Evolutionary conservation across 495 filamentous ascomycete genomes (phyloP).

Genomic region (Penicillium lagena): DNA sequence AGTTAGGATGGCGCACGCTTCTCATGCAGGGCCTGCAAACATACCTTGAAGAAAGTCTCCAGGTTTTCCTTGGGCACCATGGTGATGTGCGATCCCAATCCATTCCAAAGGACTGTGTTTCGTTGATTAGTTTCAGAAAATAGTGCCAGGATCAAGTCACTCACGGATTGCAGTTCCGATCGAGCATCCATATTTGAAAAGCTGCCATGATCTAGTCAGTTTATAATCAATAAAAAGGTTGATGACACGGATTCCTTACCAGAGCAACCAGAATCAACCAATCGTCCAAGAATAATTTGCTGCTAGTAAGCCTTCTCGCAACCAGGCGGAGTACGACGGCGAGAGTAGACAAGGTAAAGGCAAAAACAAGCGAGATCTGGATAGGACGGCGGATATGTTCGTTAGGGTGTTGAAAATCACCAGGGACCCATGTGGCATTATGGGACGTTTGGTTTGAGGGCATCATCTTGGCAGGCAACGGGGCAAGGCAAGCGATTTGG

Average conservation of each 20-base stretch:
- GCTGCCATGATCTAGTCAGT: background rate
- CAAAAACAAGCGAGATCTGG: constrained; percentile 22
- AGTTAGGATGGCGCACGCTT: background rate
- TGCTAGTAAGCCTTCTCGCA: constrained; percentile 18
- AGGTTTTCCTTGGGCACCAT: constrained; percentile 23
- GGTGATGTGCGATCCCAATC: constrained; percentile 27
- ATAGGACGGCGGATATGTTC: constrained; percentile 16
- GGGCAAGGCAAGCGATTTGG: background rate
- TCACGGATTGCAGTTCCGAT: constrained; percentile 21
- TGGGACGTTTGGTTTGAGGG: constrained; percentile 3
- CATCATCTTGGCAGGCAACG: constrained; percentile 7
- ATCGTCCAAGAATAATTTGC: constrained; percentile 25
- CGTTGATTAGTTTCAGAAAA: background rate
- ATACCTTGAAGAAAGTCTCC: constrained; percentile 21
- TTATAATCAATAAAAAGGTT: too few relatives aligned
- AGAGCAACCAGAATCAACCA: constrained; percentile 32
- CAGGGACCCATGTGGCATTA: constrained; percentile 9
- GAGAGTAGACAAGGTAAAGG: constrained; percentile 19
- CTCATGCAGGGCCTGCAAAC: background rate
- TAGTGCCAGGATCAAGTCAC: constrained; percentile 3
- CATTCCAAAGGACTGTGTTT: constrained; percentile 22
- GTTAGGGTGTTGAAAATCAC: constrained; percentile 22
- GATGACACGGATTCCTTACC: constrained; percentile 2
- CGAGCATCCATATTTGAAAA: constrained; percentile 32
- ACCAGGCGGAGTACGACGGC: constrained; percentile 25